Base-by-base conservation (phyloP, 139 green algal genomes). In the Auxenochlorella pyrenoidosa region DNA sequence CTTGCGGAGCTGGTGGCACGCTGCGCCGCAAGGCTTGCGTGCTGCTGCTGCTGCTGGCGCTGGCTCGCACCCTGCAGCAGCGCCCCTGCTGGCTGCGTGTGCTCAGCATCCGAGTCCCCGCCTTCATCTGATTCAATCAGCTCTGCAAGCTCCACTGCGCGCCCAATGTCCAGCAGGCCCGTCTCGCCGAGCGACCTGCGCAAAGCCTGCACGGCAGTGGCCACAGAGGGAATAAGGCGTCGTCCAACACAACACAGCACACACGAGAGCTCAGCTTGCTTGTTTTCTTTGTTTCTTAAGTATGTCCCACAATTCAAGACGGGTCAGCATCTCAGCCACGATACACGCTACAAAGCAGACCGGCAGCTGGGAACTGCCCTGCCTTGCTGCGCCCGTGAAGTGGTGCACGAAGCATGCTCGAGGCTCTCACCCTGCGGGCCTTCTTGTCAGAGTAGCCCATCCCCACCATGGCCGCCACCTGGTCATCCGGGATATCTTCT, bases 361-460 rank as follows among this genome's bases (percentile, higher is more conserved):
- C 47, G 47, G 47, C 47, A 54, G 47, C 47, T 54, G 47, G 47
- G 6, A 6, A 54, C 10, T 32, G 60, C 66, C 30, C 28, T n/a
- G 28, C 26, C 22, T 2, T 36, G 30, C 28, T 38, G 66, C 66
- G 40, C 66, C 36, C 71, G 51, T 32, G 41, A 3, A 12, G 43
- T 66, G 32, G 21, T 13, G 16, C n/a, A 82, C 16, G 6, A 2
- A 32, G 30, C 75, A 30, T 13, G 36, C 36, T 18, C 78, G 71
- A 1, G 1, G 15, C 5, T 4, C 82, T 65, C 44, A 85, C 77
- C 60, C 82, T 51, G 44, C 86, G 70, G 19, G 79, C 86, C 34
- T 90, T 90, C n/a, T 58, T 82, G 60, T 80, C 86, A 26, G 47
- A 85, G 82, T 75, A 90, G 6, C 86, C 86, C 76, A 86, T 90